These are phyloP conservation scores for Globisporangium alternatum DNA, from an alignment of 352 stramenopile genomes.

Conservation along the genomic window DNA sequence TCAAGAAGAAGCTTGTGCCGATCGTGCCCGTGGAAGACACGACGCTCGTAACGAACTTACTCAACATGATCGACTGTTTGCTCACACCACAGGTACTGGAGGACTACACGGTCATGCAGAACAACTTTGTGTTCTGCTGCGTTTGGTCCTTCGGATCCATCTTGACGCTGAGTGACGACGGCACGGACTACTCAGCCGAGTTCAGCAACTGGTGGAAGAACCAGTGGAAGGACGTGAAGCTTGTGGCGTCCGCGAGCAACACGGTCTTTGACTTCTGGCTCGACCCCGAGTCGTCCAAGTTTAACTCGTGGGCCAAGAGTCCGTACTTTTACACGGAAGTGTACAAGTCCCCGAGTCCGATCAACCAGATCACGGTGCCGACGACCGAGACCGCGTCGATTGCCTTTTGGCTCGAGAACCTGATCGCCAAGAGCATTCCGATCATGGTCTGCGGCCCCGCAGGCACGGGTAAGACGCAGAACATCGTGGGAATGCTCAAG, in stretches of 20 bases:
- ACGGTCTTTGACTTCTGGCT: conserved; percentile 98
- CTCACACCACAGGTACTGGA: conserved; percentile 79
- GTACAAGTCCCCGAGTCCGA: conserved; percentile 81
- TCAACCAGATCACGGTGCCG: conserved; percentile 91
- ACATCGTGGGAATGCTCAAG: conserved; percentile 94
- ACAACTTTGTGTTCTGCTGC: conserved; percentile 95
- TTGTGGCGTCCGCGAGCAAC: conserved; percentile 90
- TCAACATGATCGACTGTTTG: conserved; percentile 94
- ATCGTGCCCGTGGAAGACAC: conserved; percentile 94
- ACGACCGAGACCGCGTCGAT: conserved; percentile 95
- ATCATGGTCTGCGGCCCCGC: conserved; percentile 94
- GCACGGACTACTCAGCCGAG: conserved; percentile 91
- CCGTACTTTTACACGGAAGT: conserved; percentile 93
- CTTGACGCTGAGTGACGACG: conserved; percentile 91
- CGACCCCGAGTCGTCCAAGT: conserved; percentile 88
- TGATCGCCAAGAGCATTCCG: conserved; percentile 88
- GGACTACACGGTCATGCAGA: conserved; percentile 81
- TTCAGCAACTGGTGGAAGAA: conserved; percentile 96
- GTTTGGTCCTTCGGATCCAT: conserved; percentile 95
- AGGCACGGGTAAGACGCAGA: conserved; percentile 94
- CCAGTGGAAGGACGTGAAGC: conserved; percentile 95
- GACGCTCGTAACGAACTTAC: conserved; percentile 89
- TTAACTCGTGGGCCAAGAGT: conserved; percentile 94
- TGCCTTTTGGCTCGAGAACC: conserved; percentile 94
- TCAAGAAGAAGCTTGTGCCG: conserved; percentile 91